Base-by-base conservation (phyloP, 305 asterid genomes). In the Fraxinus xanthoxyloides region DNA sequence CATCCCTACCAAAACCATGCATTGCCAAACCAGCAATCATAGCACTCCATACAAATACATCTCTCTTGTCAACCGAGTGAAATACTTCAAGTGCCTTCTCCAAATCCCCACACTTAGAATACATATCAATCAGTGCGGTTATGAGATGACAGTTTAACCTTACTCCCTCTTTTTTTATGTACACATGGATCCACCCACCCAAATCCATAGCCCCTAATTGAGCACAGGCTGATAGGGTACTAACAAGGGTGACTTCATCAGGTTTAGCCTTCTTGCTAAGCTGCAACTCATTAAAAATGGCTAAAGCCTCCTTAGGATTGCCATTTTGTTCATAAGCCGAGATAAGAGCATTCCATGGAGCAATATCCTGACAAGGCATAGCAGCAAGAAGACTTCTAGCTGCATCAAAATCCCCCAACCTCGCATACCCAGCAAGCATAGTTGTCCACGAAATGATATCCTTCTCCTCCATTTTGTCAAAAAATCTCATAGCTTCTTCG, bases 21-120 rank as follows among this genome's bases (percentile, higher is more conserved):
- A 93, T 94, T 43, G 93, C 94, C 3, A 91, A 81, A 26, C 96
- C 98, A 31, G 93, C 98, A 81, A 94, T 90, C 97, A 94, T 94
- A 4, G 97, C 83, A 79, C 93, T 94, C 97, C 97, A 94, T 10
- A 90, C 92, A 54, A 82, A 92, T 1, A 91, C 94, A 34, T 94
- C 97, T 85, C 89, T 89, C 38, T 75, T 69, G 2, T 89, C 84
- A 69, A 87, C 84, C 0, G 95, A 92, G 54, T 82, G 43, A 59
- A 94, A 94, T 8, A 93, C 92, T 32, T 89, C 92, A 26, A 87
- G 87, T 21, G 98, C 98, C 87, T 90, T 90, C 79, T 87, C 85
- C 69, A 94, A 83, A 85, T 89, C 93, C 65, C 98, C 98, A 38
- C 98, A 89, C 82, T 94, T 93, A 0, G 94, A 87, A 80, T 90